Percentiles rank a stretch among this genome's conserved stretches.
Conservation (phyloP, 192 early-diverging fungal species). For the Linnemannia hyalina region DNA sequence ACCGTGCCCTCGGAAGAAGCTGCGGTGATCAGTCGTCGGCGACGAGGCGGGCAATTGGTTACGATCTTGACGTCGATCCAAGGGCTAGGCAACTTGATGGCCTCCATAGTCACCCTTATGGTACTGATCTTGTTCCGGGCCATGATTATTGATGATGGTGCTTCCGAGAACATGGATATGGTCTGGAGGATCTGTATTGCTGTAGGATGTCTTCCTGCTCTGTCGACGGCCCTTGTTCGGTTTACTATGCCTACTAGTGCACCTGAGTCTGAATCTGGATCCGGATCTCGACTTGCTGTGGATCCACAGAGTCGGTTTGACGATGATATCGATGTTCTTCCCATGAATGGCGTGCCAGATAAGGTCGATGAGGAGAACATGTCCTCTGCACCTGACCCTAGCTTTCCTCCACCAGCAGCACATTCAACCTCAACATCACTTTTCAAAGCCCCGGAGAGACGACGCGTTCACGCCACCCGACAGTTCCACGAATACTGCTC, state of each 20-base stretch:
- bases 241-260: constrained; percentile 84
- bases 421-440: constrained; percentile 16
- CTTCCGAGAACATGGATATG: constrained; percentile 70
- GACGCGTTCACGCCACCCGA: constrained; percentile 38
- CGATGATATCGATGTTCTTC: constrained; percentile 64
- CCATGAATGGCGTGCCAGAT: constrained; percentile 70
- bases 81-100: constrained; percentile 83
- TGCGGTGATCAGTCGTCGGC: constrained; percentile 74
- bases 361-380: constrained; percentile 59
- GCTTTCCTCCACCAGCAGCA: background rate
- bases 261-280: constrained; percentile 79
- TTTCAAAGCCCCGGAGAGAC: constrained; percentile 43
- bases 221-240: constrained; percentile 83
- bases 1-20: constrained; percentile 88
- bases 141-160: constrained; percentile 66
- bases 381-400: constrained; percentile 54
- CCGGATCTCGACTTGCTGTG: constrained; percentile 44
- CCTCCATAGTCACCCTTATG: constrained; percentile 74
- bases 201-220: constrained; percentile 80
- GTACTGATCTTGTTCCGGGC: constrained; percentile 73
- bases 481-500: constrained; percentile 80
- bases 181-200: constrained; percentile 89
- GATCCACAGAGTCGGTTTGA: constrained; percentile 22
- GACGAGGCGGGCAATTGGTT: constrained; percentile 75
- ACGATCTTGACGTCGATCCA: constrained; percentile 87